These are phyloP conservation scores for Leccinum laetum DNA, from an alignment of 1,284 basidiomycete genomes.

Conservation along the genomic window DNA sequence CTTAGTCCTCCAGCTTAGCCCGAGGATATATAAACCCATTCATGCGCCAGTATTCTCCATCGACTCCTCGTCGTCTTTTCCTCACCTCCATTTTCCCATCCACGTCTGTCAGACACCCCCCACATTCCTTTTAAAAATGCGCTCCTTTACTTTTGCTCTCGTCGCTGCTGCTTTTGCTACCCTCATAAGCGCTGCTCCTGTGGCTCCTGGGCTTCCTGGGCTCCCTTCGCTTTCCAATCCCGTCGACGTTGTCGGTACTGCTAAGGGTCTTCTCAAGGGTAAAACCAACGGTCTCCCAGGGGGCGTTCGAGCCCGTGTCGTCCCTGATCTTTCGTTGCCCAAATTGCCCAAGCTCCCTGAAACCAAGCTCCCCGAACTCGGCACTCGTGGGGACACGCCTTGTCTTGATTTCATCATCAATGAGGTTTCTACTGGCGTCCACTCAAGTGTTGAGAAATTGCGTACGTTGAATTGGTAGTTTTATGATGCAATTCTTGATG, in stretches of 20 bases:
- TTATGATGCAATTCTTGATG: slow-evolving; percentile 3
- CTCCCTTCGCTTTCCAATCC: too few species aligned
- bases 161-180: slow-evolving; percentile 38
- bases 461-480: slow-evolving; percentile 25
- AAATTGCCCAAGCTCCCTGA: background rate
- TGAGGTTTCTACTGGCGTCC: slow-evolving; percentile 28
- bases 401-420: slow-evolving; percentile 23
- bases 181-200: slow-evolving; percentile 9
- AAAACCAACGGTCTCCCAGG: too few species aligned
- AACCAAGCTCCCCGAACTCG: background rate
- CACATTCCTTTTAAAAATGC: slow-evolving; percentile 48
- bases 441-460: slow-evolving; percentile 27
- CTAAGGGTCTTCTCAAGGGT: background rate
- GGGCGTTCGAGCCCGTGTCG: background rate
- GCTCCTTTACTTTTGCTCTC: slow-evolving; percentile 43
- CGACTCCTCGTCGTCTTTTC: slow-evolving; percentile 18
- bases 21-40: slow-evolving; percentile 22
- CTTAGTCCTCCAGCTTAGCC: background rate
- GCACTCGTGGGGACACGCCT: slow-evolving; percentile 10
- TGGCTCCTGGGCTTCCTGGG: background rate
- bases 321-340: background rate
- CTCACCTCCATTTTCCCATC: background rate
- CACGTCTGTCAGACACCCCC: slow-evolving; percentile 21
- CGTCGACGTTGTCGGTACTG: background rate
- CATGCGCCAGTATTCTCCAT: background rate